Percentiles rank a stretch among this genome's conserved stretches.
Evolutionary conservation across 352 stramenopile genomes (phyloP).

Genomic region (Phytopythium vexans): DNA sequence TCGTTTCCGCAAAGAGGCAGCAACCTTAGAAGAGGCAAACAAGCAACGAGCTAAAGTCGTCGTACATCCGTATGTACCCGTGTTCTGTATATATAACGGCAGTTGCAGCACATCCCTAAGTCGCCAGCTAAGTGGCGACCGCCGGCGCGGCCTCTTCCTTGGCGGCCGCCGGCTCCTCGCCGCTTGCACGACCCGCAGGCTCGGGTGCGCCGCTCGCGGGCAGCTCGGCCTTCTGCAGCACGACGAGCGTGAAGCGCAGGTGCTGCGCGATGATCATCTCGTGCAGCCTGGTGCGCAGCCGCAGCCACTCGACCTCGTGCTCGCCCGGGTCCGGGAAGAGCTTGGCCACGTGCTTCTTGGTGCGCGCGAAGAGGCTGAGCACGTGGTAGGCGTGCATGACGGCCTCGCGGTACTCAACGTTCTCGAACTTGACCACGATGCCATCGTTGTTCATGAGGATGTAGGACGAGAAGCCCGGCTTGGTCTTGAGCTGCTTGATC

Average conservation of each 20-base stretch:
- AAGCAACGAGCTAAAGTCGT: no score
- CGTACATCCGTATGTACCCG: no score
- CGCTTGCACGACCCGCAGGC: not conserved
- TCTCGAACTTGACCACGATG: constrained; percentile 92
- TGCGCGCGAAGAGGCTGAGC: constrained; percentile 81
- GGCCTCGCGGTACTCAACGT: constrained; percentile 89
- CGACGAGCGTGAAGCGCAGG: constrained; percentile 86
- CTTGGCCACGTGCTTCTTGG: constrained; percentile 81
- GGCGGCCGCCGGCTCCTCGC: not conserved
- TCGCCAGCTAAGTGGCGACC: constrained; percentile 3
- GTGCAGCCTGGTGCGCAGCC: constrained; percentile 88
- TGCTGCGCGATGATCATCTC: constrained; percentile 91
- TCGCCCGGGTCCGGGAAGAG: constrained; percentile 83
- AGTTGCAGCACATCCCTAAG: no score
- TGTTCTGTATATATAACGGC: no score
- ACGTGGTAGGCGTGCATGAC: constrained; percentile 92
- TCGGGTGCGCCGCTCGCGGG: constrained; percentile 12
- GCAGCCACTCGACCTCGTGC: constrained; percentile 89
- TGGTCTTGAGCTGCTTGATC: constrained; percentile 91
- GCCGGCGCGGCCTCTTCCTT: constrained; percentile 4
- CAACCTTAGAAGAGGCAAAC: no score
- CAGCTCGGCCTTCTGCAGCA: constrained; percentile 65
- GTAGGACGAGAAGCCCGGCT: constrained; percentile 87
- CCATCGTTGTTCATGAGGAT: constrained; percentile 93
- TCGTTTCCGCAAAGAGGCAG: no score